These are phyloP conservation scores for Tetrahymena elliotti DNA, from an alignment of 73 alveolate species.

Conservation along the genomic window DNA sequence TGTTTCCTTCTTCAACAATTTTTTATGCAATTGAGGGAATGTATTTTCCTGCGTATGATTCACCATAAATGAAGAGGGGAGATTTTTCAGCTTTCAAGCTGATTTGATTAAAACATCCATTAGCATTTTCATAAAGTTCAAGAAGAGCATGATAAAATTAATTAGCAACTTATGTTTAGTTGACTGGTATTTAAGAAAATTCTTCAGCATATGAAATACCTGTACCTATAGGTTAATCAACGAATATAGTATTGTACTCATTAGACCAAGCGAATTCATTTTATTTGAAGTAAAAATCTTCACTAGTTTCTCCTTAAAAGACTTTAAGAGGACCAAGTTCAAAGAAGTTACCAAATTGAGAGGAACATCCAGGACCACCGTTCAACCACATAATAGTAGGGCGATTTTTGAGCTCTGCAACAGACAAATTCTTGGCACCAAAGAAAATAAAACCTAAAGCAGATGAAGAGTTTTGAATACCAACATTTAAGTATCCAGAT, in stretches of 20 bases:
- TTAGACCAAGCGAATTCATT: constrained; percentile 25
- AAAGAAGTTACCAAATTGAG: constrained; percentile 33
- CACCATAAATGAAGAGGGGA: constrained; percentile 37
- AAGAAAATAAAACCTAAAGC: constrained; percentile 25
- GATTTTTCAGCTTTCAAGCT: background rate
- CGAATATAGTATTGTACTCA: constrained; percentile 27
- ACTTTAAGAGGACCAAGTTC: constrained; percentile 31
- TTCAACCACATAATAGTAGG: constrained; percentile 36
- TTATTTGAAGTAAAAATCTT: background rate
- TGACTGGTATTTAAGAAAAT: constrained; percentile 8
- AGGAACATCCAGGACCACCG: constrained; percentile 46
- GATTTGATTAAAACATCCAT: constrained; percentile 19
- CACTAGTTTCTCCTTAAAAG: background rate
- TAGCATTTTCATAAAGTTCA: background rate
- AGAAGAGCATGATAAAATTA: constrained; percentile 17
- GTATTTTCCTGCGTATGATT: constrained; percentile 36
- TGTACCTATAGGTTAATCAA: constrained; percentile 35
- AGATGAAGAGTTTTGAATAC: background rate
- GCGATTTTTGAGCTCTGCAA: background rate
- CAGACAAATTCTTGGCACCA: constrained; percentile 13
- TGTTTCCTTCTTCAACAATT: background rate
- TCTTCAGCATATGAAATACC: constrained; percentile 31
- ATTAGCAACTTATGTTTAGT: constrained; percentile 8
- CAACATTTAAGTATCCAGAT: background rate
- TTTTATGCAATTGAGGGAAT: constrained; percentile 29